Base-by-base conservation (phyloP, 768 basidiomycete genomes). In the Auricularia heimuer region DNA sequence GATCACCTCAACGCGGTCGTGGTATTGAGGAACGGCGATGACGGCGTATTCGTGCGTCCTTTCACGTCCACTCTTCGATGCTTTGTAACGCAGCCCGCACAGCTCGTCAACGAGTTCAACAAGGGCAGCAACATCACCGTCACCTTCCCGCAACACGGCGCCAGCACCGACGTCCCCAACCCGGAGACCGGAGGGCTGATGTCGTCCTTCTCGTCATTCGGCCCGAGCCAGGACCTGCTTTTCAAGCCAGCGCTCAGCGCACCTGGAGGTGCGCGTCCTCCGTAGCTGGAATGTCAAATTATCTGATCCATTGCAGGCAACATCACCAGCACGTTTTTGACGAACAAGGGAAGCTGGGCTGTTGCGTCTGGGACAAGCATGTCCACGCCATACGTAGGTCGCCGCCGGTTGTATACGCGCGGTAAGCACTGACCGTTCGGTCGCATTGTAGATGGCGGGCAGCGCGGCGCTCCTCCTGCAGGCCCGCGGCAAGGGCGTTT, bases 401-500 rank as follows among this genome's bases (percentile, higher is more conserved):
- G 11, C 54, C n/a, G 54, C 54, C 12, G 39, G 7, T 42, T 14
- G 7, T 42, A 14, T 42, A 29, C 29, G 29, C 29, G 29, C 29
- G 29, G 39, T 4, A 7, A 42, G 8, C 12, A 14, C 39, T 7
- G 39, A 14, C 4, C 12, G 12, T 14, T 42, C 4, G 12, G 7
- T 34, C 62, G 67, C 21, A 7, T 14, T 7, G 12, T 8, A 42
- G 39, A 42, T 42, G 39, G 81, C 82, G 0, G 81, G 80, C 3
- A 75, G 75, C 47, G 71, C 79, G 33, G 81, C 80, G 33, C 75
- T 83, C 3, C 67, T 82, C 7, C 71, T 82, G 21, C 67, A 74
- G 45, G 77, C 72, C 24, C 77, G 78, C 65, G 80, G 79, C 1
- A 79, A 71, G 37, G 67, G 70, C 7, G 74, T 77, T 14, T 77